These are phyloP conservation scores for Anethum foeniculum DNA, from an alignment of 140 eudicot genomes.

Conservation along the genomic window DNA sequence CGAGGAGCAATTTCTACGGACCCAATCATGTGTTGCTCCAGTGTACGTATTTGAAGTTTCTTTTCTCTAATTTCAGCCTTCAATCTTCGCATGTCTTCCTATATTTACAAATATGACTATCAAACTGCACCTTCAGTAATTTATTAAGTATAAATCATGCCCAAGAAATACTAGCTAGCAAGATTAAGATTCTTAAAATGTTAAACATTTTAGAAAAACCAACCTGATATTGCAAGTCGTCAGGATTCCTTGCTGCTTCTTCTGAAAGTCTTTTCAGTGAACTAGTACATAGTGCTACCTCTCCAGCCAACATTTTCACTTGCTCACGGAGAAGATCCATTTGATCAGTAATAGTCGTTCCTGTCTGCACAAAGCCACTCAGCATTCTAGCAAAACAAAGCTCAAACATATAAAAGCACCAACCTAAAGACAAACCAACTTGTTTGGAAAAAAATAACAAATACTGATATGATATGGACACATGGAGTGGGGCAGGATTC, in stretches of 20 bases:
- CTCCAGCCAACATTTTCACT: constrained; percentile 82
- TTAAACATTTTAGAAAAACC: constrained; percentile 12
- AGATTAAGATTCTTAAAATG: constrained; percentile 8
- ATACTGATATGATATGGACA: not conserved
- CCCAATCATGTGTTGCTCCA: constrained; percentile 69
- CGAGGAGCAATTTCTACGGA: constrained; percentile 50
- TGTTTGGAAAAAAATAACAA: not conserved
- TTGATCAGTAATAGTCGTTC: constrained; percentile 72
- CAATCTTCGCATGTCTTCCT: constrained; percentile 64
- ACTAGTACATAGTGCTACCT: constrained; percentile 78
- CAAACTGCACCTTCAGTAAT: not conserved
- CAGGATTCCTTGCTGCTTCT: constrained; percentile 63
- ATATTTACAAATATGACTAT: constrained; percentile 4
- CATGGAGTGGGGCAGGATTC: not conserved
- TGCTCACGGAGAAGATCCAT: constrained; percentile 78
- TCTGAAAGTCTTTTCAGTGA: constrained; percentile 70
- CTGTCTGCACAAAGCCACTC: constrained; percentile 47
- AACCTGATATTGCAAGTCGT: constrained; percentile 54
- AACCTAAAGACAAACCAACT: not conserved
- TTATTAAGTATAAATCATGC: not conserved
- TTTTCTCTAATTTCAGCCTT: constrained; percentile 63
- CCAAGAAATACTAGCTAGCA: not conserved
- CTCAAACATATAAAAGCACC: constrained; percentile 7
- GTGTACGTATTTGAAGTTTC: constrained; percentile 56
- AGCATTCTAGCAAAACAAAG: constrained; percentile 12